Conservation (phyloP, 352 stramenopile species). For the Elongisporangium senticosum region DNA sequence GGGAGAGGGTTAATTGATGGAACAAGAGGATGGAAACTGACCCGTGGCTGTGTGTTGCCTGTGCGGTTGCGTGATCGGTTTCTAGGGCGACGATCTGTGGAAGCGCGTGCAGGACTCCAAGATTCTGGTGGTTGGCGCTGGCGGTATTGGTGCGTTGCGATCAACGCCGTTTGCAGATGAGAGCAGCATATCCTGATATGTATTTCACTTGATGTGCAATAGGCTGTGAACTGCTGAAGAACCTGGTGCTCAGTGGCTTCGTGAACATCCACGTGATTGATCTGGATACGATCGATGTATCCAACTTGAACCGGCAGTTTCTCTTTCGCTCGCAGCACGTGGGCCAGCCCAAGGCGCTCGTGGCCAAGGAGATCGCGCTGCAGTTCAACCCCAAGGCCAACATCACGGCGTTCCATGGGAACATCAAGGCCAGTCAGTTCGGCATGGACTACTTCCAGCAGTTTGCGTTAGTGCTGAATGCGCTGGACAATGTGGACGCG, state of each 20-base stretch:
- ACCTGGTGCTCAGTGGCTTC: constrained; percentile 97
- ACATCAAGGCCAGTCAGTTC: constrained; percentile 93
- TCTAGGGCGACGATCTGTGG: constrained; percentile 50
- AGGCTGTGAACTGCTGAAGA: constrained; percentile 99
- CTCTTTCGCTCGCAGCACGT: constrained; percentile 98
- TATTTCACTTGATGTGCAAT: background rate
- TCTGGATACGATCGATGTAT: constrained; percentile 99
- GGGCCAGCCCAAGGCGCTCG: constrained; percentile 93
- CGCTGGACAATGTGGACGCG: constrained; percentile 98
- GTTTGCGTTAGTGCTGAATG: constrained; percentile 99
- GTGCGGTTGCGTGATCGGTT: background rate
- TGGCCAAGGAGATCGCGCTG: constrained; percentile 72
- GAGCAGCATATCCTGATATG: background rate
- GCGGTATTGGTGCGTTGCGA: constrained; percentile 90
- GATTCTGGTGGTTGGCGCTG: constrained; percentile 96
- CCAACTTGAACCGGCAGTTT: constrained; percentile 99
- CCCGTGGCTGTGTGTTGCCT: background rate
- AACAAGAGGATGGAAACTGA: background rate
- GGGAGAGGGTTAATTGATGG: background rate
- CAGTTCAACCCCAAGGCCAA: constrained; percentile 87
- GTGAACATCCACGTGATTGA: constrained; percentile 92
- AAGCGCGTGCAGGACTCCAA: constrained; percentile 73
- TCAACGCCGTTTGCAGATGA: background rate
- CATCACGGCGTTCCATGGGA: constrained; percentile 95
- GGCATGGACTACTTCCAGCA: constrained; percentile 94